Evolutionary conservation across 2,329 filamentous ascomycete genomes (phyloP), one percentile per base, ranked within the genome.

Genomic region (Chaetomium sp.): DNA sequence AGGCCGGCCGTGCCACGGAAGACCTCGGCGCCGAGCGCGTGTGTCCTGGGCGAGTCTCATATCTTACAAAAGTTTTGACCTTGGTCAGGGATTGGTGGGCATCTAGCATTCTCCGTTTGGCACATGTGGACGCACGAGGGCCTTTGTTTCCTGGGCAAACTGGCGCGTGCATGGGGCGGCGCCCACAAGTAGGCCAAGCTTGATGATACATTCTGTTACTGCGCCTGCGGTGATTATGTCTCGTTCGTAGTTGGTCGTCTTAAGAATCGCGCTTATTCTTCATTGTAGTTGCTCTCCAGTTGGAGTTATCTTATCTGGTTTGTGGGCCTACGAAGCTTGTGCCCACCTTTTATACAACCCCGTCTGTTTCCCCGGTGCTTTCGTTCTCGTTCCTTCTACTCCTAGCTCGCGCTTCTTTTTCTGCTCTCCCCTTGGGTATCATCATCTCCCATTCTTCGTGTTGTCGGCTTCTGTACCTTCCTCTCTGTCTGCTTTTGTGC

Each of bases 61-160:
- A 81, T 83, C 80, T 83, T 80, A 78, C 75, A 84, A 85, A 83
- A 82, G 78, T 82, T 82, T 81, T 83, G 81, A 78, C 79, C 74
- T 79, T 81, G 81, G 79, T 83, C 79, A 79, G 79, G 78, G 79
- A 78, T 78, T 79, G 81, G 78, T 78, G 79, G 79, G 75, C 78
- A 76, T 78, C 77, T 80, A 63, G 60, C 60, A 80, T 78, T 75
- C 75, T 76, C 72, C 71, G 70, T 74, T 76, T 74, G 78, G 75
- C 77, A 78, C 77, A 79, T 76, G 74, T 78, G 75, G 78, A 78
- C 77, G 79, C 78, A 78, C 77, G 77, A 79, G 75, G 73, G 75
- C 78, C 76, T 78, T 72, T 81, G 78, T 81, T 80, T 81, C 75
- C 80, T 79, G 78, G 78, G 78, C 69, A 78, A 79, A 78, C 79